Evolutionary conservation across 305 asterid genomes (phyloP).

Genomic region (Solanum hybrid): DNA sequence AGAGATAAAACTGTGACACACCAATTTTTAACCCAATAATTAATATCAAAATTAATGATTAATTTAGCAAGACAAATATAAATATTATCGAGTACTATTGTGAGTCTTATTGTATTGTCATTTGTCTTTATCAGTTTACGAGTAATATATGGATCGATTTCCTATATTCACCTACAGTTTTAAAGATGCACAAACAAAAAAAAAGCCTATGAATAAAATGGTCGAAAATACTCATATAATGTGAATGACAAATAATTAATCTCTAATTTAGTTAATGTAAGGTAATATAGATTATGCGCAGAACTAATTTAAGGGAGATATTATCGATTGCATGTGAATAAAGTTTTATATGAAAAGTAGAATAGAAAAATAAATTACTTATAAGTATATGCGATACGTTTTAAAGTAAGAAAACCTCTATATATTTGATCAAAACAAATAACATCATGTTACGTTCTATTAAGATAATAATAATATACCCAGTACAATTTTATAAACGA

Average conservation of each 20-base stretch:
- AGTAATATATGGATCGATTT: neutral
- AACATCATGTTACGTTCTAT: neutral
- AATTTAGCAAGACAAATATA: neutral
- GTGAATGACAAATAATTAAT: neutral
- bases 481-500: too few species aligned
- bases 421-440: neutral
- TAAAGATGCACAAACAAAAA: neutral
- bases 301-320: neutral
- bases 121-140: too few species aligned
- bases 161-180: neutral
- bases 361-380: neutral
- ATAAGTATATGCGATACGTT: neutral
- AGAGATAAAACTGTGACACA: neutral
- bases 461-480: too few species aligned
- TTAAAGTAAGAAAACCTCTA: neutral
- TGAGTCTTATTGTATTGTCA: too few species aligned
- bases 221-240: neutral
- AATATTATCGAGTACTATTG: neutral
- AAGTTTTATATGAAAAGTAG: neutral
- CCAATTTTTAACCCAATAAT: neutral
- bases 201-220: neutral
- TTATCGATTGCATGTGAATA: neutral
- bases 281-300: neutral
- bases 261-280: neutral
- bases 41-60: neutral